Evolutionary conservation across 257 asterid species (phyloP), one percentile per base, ranked within the genome.

Genomic region (Solanum medicagineum): DNA sequence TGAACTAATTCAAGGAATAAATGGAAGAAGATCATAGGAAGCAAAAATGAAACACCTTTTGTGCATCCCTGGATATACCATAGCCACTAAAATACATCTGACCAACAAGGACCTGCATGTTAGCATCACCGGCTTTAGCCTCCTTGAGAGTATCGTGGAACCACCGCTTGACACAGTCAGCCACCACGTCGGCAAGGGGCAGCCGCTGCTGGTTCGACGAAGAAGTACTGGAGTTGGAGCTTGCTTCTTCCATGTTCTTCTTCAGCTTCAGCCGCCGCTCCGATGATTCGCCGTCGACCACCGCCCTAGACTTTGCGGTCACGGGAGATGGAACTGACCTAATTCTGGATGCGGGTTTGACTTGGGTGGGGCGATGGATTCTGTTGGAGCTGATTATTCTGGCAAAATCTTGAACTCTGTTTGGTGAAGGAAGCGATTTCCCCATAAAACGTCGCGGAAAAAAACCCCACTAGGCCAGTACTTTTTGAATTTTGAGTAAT

Each of bases 31-130:
- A 80, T 3, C 9, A 42, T 26, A 63, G 42, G 10, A 32, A 68
- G 45, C 7, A 51, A 81, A 59, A 85, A 85, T 13, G 24, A 86
- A 86, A 83, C 81, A 85, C 99, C 99, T 90, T 94, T 62, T 92
- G 94, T 66, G 87, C 90, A 88, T 97, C 96, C 82, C 63, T 89
- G 3, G 92, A 88, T 42, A 94, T 91, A 54, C 99, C 99, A 87
- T 93, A 97, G 40, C 99, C 99, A 84, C 94, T 92, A 62, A 73
- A 85, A 91, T 95, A 97, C 99, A 97, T 97, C 98, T 97, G 98
- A 75, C 98, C 98, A 83, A 94, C 97, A 71, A 97, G 97, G 81
- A 97, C 97, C 91, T 97, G 99, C 99, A 97, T 97, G 70, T 88
- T 85, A 55, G 75, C 85, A 74, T 95, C 97, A 32, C 99, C 99